A percentile compares a stretch with the other conserved stretches of the same genome.
phyloP scores from a whole-genome alignment of 2,329 filamentous ascomycete genomes.

The Beauveria scarabaeidicola region DNA sequence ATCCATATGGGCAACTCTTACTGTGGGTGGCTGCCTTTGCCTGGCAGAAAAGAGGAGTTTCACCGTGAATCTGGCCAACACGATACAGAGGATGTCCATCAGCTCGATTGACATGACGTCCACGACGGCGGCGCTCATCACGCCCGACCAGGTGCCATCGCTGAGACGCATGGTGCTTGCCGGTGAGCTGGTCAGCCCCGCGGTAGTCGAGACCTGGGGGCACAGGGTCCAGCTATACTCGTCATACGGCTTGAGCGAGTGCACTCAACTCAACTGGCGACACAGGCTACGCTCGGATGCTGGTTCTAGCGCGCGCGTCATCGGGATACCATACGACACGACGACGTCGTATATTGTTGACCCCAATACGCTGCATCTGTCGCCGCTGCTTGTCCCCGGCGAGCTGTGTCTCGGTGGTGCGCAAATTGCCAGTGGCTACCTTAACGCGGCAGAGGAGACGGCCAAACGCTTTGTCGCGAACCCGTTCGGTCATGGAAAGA shows the following conservation, averaged over 20 bases:
- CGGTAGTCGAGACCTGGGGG: background rate
- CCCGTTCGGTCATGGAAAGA: background rate
- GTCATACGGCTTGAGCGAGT: background rate
- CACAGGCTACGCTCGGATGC: background rate
- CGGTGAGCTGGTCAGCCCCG: background rate
- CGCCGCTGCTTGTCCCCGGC: background rate
- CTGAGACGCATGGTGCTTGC: conserved; percentile 9
- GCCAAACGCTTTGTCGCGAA: background rate
- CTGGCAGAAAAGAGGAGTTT: background rate
- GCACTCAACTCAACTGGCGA: background rate
- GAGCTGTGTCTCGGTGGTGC: background rate
- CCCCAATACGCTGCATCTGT: background rate
- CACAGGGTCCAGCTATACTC: background rate
- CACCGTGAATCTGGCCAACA: background rate
- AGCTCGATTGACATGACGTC: conserved; percentile 17
- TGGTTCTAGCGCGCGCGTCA: background rate
- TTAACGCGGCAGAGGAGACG: background rate
- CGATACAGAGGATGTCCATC: conserved; percentile 12
- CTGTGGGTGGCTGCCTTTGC: background rate
- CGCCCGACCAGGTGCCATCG: background rate
- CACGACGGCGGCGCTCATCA: conserved; percentile 12
- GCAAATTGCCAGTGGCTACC: background rate
- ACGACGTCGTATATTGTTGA: background rate
- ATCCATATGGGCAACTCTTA: background rate
- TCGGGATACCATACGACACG: background rate